Base-by-base conservation (phyloP, 2,329 filamentous ascomycete species). In the Zopfia rhizophila region DNA sequence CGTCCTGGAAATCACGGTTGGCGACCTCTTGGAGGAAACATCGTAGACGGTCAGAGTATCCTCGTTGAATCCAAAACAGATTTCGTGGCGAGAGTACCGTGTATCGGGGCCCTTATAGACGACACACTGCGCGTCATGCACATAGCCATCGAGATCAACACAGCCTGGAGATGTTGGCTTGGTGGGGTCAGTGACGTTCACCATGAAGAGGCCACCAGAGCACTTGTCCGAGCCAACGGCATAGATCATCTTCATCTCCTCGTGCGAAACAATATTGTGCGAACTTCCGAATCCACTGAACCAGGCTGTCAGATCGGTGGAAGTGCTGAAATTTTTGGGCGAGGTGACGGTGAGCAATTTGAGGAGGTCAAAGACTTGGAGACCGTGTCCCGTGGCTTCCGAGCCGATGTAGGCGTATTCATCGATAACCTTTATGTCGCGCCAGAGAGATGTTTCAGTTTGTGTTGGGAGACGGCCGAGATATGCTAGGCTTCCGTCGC, bases 351-450 rank as follows among this genome's bases (percentile, higher is more conserved):
- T 62, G 18, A 72, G 58, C 13, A 72, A 54, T 56, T 78, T 69
- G 51, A 63, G 61, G 76, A 85, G 72, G 65, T 86, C 83, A 56
- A 86, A 86, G 65, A 85, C 75, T 63, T 86, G 83, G 25, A 86
- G 74, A 30, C 78, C 77, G 66, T 85, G 82, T 53, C 72, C 63
- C 32, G 30, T 42, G 29, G 65, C 68, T 46, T 71, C 68, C 17
- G 61, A 66, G n/a, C 74, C 75, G 21, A 77, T 71, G 27, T 75
- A 53, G 24, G 74, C 63, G 49, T 72, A 72, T 39, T 75, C 64
- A 14, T 69, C 66, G 42, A 68, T 63, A n/a, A 60, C 61, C 38
- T 74, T 72, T 54, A 82, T 82, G 64, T 83, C 79, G 33, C 79
- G 72, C 80, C 80, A 82, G 36, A 78, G 78, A 25, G 74, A 72